Conservation (phyloP, 2,329 filamentous ascomycete genomes). For the Penicillium digitatum region DNA sequence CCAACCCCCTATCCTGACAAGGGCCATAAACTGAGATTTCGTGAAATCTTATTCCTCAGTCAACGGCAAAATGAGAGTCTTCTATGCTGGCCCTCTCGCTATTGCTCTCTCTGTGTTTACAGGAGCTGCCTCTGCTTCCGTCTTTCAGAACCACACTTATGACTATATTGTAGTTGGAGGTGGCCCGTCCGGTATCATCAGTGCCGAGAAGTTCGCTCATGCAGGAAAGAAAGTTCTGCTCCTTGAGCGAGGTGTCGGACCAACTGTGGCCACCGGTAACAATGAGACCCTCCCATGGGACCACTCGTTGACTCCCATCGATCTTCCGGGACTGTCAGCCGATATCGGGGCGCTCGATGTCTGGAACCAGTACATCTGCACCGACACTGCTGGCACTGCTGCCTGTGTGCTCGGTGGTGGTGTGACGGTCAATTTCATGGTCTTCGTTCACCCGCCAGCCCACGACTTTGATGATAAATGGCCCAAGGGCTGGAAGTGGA, state of each 20-base stretch:
- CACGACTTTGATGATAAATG: slow-evolving; percentile 70
- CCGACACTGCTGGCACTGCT: slow-evolving; percentile 22
- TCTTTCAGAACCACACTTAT: slow-evolving; percentile 17
- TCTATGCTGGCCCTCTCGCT: slow-evolving; percentile 14
- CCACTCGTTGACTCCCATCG: slow-evolving; percentile 23
- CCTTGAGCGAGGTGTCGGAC: slow-evolving; percentile 22
- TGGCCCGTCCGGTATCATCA: slow-evolving; percentile 24
- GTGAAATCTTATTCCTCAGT: neutral
- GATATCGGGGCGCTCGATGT: slow-evolving; percentile 19
- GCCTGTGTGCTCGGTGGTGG: slow-evolving; percentile 29
- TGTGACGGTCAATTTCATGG: slow-evolving; percentile 30
- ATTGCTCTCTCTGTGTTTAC: slow-evolving; percentile 9
- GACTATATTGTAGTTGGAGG: slow-evolving; percentile 27
- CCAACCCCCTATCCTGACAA: neutral
- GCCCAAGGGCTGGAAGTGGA: slow-evolving; percentile 65
- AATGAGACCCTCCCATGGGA: slow-evolving; percentile 25
- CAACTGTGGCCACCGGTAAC: slow-evolving; percentile 24
- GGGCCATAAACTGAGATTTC: neutral
- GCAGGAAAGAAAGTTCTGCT: slow-evolving; percentile 25
- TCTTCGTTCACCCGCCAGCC: slow-evolving; percentile 47
- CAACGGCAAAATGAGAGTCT: slow-evolving; percentile 1
- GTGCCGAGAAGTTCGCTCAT: slow-evolving; percentile 22
- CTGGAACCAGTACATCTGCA: slow-evolving; percentile 23
- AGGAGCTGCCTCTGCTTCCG: slow-evolving; percentile 11
- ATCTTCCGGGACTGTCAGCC: slow-evolving; percentile 27